phyloP scores from a whole-genome alignment of 148 eudicot genomes.

The Selenicereus undatus region DNA sequence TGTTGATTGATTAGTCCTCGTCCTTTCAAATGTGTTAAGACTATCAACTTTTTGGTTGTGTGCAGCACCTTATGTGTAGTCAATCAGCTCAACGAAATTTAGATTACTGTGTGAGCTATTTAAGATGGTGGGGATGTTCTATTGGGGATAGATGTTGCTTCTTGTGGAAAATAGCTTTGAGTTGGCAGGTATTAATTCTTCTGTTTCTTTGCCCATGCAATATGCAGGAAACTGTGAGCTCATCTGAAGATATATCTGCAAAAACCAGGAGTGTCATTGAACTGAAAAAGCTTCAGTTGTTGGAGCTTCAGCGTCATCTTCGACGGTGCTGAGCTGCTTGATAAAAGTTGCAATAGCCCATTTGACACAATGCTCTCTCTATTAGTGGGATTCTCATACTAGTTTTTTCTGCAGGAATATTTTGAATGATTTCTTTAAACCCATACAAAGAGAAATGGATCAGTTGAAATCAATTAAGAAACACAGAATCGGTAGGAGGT shows the following conservation, averaged over 20 bases:
- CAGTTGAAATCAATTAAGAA: constrained; percentile 81
- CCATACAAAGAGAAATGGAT: constrained; percentile 71
- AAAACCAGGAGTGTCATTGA: constrained; percentile 96
- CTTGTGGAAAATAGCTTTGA: not conserved
- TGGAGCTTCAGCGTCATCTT: constrained; percentile 87
- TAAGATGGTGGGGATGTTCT: not conserved
- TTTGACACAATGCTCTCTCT: not conserved
- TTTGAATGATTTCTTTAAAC: constrained; percentile 81
- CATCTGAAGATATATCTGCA: constrained; percentile 84
- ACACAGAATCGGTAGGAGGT: constrained; percentile 85
- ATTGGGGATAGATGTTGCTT: not conserved
- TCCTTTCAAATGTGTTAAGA: not conserved
- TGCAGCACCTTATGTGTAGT: not conserved
- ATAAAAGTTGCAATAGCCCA: not conserved
- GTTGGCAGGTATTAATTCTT: not conserved
- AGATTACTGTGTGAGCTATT: not conserved
- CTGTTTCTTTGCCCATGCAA: not conserved
- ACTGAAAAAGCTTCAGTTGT: constrained; percentile 84
- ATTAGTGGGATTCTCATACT: not conserved
- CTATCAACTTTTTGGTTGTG: not conserved
- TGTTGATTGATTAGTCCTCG: not conserved
- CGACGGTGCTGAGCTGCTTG: constrained; percentile 54
- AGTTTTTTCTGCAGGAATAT: constrained; percentile 59
- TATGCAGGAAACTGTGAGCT: constrained; percentile 78
- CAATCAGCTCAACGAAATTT: not conserved